Evolutionary conservation across 352 stramenopile species (phyloP).

Genomic region (Phytophthora pisi): DNA sequence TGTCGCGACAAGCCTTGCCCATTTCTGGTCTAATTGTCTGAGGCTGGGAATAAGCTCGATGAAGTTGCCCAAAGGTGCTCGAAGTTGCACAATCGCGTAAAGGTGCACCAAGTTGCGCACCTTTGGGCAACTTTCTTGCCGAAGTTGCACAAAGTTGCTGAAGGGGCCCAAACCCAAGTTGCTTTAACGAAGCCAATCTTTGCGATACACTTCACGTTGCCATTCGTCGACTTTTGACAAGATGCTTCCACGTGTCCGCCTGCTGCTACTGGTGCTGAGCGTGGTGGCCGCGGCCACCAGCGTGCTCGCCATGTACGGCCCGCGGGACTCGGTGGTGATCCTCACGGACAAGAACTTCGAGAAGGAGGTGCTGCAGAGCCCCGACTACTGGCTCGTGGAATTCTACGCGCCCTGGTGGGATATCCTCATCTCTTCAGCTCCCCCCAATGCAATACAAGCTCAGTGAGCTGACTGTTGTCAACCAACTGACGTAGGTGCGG

Average conservation of each 20-base stretch:
- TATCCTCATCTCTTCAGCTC: background rate
- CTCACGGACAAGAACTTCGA: slow-evolving; percentile 88
- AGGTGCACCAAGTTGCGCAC: too few species aligned
- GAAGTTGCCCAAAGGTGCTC: too few species aligned
- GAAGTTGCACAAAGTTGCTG: too few species aligned
- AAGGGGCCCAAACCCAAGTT: too few species aligned
- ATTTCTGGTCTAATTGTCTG: slow-evolving; percentile 32
- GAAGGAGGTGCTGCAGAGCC: slow-evolving; percentile 78
- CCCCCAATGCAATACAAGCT: too few species aligned
- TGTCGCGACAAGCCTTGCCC: slow-evolving; percentile 86
- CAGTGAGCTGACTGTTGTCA: background rate
- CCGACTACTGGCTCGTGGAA: slow-evolving; percentile 92
- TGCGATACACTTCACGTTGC: background rate
- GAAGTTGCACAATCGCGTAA: too few species aligned
- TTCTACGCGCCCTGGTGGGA: slow-evolving; percentile 92
- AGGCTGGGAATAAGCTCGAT: background rate
- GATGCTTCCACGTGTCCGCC: slow-evolving; percentile 38
- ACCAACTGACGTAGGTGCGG: slow-evolving; percentile 62
- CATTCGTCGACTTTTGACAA: slow-evolving; percentile 2
- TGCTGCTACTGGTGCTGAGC: slow-evolving; percentile 23
- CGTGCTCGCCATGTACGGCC: slow-evolving; percentile 46
- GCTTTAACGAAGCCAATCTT: too few species aligned
- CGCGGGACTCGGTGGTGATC: slow-evolving; percentile 65
- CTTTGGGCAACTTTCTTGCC: too few species aligned
- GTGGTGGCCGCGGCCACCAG: slow-evolving; percentile 4